These are phyloP conservation scores for Saccharomyces eubayanus DNA, from an alignment of 805 yeast species.

Conservation along the genomic window DNA sequence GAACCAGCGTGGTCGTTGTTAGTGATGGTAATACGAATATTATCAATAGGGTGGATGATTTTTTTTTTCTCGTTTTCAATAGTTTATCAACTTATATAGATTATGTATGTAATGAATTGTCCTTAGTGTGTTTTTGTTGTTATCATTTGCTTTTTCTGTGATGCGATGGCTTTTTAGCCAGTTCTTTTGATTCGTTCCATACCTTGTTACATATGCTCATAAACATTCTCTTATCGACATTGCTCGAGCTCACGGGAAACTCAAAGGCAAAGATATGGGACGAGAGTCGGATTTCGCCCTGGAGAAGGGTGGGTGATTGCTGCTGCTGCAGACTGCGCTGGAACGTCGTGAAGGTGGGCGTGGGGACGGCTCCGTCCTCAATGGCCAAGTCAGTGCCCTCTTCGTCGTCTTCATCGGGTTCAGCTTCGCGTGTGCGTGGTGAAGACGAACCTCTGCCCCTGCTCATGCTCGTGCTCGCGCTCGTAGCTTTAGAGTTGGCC, in stretches of 20 bases:
- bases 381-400: not conserved
- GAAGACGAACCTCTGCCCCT: not conserved
- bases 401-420: not conserved
- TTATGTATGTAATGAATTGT: not conserved
- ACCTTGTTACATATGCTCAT: conserved; percentile 29
- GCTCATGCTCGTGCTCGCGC: not conserved
- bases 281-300: conserved; percentile 23
- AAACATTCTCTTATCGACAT: conserved; percentile 27
- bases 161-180: conserved; percentile 1
- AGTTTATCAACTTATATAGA: not conserved
- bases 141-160: not conserved
- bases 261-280: conserved; percentile 26
- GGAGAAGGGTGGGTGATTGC: conserved; percentile 4
- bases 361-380: not conserved
- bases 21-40: not conserved
- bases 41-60: not conserved
- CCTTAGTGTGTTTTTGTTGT: not conserved
- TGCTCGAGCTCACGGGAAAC: conserved; percentile 13
- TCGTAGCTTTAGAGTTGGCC: not conserved
- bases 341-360: conserved; percentile 3
- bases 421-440: not conserved
- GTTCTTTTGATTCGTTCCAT: conserved; percentile 25
- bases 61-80: not conserved
- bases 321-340: conserved; percentile 4
- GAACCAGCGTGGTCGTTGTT: not conserved